Percentiles rank a stretch among this genome's conserved stretches.
Evolutionary conservation across 306 rosid species (phyloP).

Genomic region (Prunus fruticosa): DNA sequence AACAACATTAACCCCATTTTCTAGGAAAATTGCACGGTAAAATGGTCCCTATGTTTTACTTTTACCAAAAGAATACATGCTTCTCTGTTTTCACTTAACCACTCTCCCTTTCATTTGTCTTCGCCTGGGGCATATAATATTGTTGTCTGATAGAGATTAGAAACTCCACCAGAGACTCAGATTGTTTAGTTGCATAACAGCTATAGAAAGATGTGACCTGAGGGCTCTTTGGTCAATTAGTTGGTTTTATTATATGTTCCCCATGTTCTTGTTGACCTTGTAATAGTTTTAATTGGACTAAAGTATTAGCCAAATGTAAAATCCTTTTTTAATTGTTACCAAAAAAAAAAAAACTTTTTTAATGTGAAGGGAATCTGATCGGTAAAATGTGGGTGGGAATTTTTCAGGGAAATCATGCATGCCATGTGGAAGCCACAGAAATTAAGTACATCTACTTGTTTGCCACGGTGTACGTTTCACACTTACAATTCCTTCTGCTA

Average conservation of each 20-base stretch:
- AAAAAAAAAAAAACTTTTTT: too few species aligned
- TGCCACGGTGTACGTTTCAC: slow-evolving; percentile 90
- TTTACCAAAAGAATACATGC: background rate
- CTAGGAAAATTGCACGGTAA: slow-evolving; percentile 12
- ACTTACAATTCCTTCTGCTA: slow-evolving; percentile 77
- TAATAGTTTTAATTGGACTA: background rate
- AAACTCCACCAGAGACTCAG: background rate
- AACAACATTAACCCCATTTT: slow-evolving; percentile 21
- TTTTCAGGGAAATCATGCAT: slow-evolving; percentile 91
- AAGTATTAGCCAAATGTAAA: background rate
- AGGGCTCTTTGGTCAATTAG: slow-evolving; percentile 9
- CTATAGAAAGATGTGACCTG: background rate
- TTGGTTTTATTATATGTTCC: background rate
- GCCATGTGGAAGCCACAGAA: slow-evolving; percentile 99
- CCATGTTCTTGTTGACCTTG: slow-evolving; percentile 10
- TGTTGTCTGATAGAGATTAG: background rate
- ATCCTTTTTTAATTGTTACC: too few species aligned
- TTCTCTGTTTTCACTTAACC: background rate
- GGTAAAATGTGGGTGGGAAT: background rate
- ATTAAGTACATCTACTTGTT: slow-evolving; percentile 78
- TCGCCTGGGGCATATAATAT: background rate
- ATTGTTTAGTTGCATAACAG: slow-evolving; percentile 3
- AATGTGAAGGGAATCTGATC: background rate
- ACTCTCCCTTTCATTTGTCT: background rate
- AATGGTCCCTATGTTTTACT: background rate